Evolutionary conservation across 1,139 yeast genomes (phyloP).

Genomic region (Torulaspora pretoriensis): DNA sequence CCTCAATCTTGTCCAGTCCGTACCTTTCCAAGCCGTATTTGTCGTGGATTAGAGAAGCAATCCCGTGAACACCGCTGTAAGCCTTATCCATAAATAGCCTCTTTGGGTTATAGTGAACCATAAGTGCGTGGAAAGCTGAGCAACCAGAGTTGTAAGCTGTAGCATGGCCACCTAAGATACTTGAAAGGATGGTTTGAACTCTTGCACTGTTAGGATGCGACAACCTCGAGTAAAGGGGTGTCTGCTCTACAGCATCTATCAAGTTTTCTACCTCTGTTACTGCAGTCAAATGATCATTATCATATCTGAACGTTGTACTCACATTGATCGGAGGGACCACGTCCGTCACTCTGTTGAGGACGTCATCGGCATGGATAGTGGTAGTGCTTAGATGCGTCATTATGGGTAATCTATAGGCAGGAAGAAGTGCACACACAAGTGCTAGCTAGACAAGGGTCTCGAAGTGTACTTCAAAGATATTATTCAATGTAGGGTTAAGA

Average conservation of each 20-base stretch:
- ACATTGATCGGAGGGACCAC: conserved; percentile 74
- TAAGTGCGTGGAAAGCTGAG: conserved; percentile 73
- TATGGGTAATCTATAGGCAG: too few species aligned
- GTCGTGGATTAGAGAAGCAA: conserved; percentile 58
- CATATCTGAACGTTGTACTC: conserved; percentile 71
- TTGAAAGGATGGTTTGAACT: conserved; percentile 62
- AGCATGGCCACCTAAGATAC: conserved; percentile 52
- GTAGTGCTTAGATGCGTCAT: conserved; percentile 50
- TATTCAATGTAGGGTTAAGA: too few species aligned
- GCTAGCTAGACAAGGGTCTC: too few species aligned
- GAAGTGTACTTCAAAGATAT: too few species aligned
- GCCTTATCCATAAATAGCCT: conserved; percentile 71
- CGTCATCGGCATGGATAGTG: conserved; percentile 62
- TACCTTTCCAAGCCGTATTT: conserved; percentile 55
- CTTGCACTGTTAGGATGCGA: conserved; percentile 68
- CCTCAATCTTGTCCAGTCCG: conserved; percentile 48
- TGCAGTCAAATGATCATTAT: conserved; percentile 46
- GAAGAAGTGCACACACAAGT: too few species aligned
- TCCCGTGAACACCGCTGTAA: conserved; percentile 80
- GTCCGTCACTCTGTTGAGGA: conserved; percentile 39
- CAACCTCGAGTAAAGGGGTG: conserved; percentile 60
- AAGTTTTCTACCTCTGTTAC: conserved; percentile 38
- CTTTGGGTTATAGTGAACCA: conserved; percentile 70
- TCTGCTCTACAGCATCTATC: conserved; percentile 28
- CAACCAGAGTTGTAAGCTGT: conserved; percentile 75